Conservation (phyloP, 163 green algal species). For the Chlamydomonas reinhardtii region DNA sequence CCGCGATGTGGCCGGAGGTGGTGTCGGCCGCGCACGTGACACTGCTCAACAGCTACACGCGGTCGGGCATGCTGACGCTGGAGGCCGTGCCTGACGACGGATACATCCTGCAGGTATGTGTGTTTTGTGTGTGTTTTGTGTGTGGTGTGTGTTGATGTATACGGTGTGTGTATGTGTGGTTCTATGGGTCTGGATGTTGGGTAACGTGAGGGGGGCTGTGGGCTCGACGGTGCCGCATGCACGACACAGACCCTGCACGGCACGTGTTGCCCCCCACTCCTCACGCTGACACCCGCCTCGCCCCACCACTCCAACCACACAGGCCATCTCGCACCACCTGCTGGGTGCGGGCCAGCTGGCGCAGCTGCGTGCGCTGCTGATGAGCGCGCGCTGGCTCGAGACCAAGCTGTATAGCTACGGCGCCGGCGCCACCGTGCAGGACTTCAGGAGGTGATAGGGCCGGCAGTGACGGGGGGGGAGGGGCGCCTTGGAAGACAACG, state of each 20-base stretch:
- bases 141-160: background rate
- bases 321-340: constrained; percentile 80
- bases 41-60: constrained; percentile 43
- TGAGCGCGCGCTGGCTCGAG: constrained; percentile 82
- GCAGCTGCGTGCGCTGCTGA: constrained; percentile 71
- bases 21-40: constrained; percentile 12
- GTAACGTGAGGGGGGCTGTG: too few species aligned
- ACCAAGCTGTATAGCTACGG: constrained; percentile 84
- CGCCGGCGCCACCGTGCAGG: constrained; percentile 73
- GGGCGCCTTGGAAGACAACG: too few species aligned
- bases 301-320: background rate
- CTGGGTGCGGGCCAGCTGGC: constrained; percentile 59
- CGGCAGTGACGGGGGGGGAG: background rate
- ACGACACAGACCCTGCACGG: too few species aligned
- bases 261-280: too few species aligned
- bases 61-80: background rate
- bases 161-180: too few species aligned
- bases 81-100: constrained; percentile 60
- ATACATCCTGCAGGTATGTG: constrained; percentile 61
- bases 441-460: constrained; percentile 79
- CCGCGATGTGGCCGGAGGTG: background rate
- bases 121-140: background rate
- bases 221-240: too few species aligned
- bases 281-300: background rate
- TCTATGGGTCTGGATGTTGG: too few species aligned